These are phyloP conservation scores for Stagonosporopsis cucurbitacearum DNA, from an alignment of 2,329 filamentous ascomycete genomes.

Conservation along the genomic window DNA sequence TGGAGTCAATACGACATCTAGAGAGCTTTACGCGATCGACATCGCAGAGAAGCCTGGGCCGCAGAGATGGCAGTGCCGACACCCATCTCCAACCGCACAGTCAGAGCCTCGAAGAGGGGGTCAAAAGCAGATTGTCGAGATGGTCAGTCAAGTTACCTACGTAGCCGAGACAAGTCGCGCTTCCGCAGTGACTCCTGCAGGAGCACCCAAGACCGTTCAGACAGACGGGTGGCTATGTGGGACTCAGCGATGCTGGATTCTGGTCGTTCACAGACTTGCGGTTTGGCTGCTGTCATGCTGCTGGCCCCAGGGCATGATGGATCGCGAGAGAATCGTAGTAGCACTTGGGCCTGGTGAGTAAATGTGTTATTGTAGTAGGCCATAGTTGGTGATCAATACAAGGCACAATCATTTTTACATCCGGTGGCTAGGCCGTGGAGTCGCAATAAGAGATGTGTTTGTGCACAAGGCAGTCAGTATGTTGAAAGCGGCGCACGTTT, in stretches of 20 bases:
- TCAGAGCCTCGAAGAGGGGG: neutral
- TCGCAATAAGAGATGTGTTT: no score
- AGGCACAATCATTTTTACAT: no score
- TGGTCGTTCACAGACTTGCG: no score
- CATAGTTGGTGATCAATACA: no score
- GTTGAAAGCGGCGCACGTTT: no score
- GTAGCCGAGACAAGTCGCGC: neutral
- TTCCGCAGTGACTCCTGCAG: neutral
- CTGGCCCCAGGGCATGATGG: no score
- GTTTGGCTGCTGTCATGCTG: no score
- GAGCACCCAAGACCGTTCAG: neutral
- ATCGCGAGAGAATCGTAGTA: no score
- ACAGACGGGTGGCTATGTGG: conserved; percentile 12
- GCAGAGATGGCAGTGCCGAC: neutral
- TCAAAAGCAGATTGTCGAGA: neutral
- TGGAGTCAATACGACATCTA: neutral
- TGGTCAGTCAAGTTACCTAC: neutral
- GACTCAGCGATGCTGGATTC: conserved; percentile 14
- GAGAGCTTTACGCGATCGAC: neutral
- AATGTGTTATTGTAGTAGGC: no score
- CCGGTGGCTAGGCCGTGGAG: no score
- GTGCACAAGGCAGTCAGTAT: no score
- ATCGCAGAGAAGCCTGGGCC: neutral
- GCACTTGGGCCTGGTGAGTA: no score
- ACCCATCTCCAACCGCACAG: neutral